Conservation (phyloP, 75 land plant species). For the Chamaecyparis obtusa region DNA sequence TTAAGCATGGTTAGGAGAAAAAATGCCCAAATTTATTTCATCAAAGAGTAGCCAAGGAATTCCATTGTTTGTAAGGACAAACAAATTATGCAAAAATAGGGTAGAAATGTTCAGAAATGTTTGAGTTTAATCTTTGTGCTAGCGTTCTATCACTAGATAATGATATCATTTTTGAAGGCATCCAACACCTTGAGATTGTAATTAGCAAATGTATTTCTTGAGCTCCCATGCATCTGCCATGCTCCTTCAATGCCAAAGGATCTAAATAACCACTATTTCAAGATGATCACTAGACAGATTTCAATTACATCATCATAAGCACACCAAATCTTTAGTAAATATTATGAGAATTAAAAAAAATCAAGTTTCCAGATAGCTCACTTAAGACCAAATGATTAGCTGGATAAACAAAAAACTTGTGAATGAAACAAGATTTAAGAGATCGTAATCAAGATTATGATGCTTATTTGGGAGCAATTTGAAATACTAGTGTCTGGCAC, state of each 20-base stretch:
- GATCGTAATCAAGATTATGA: neutral
- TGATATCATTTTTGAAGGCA: conserved; percentile 89
- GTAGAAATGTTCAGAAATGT: conserved; percentile 28
- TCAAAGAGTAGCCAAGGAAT: neutral
- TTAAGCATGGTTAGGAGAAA: neutral
- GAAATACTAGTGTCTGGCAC: conserved; percentile 11
- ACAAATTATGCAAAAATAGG: neutral
- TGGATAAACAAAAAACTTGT: too few relatives aligned
- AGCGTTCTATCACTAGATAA: conserved; percentile 87
- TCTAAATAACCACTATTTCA: too few relatives aligned
- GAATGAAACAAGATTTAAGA: neutral
- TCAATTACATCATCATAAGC: too few relatives aligned
- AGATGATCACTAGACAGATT: too few relatives aligned
- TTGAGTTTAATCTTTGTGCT: conserved; percentile 88
- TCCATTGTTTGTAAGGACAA: too few relatives aligned
- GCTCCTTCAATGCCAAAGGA: too few relatives aligned
- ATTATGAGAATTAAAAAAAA: too few relatives aligned
- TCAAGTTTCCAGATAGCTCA: neutral
- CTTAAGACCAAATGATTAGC: neutral
- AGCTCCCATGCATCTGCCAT: too few relatives aligned
- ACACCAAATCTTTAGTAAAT: too few relatives aligned
- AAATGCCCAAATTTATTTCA: neutral
- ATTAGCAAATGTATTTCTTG: too few relatives aligned
- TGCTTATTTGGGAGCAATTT: neutral
- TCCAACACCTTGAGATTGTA: too few relatives aligned